Conservation (phyloP, 768 basidiomycete species). For the Butyriboletus loyo region DNA sequence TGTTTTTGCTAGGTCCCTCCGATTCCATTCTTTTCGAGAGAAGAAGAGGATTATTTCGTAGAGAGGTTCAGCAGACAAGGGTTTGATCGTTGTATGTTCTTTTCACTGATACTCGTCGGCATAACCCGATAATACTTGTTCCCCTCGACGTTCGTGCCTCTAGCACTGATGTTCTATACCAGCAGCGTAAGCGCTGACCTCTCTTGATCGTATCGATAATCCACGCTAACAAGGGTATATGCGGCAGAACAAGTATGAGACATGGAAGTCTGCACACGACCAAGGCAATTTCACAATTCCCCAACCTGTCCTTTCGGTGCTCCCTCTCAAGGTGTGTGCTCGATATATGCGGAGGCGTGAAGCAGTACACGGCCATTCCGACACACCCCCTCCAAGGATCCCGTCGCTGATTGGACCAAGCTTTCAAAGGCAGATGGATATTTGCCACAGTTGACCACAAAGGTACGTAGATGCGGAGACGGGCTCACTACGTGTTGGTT, state of each 20-base stretch:
- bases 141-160: neutral
- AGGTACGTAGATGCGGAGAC: slow-evolving; percentile 27
- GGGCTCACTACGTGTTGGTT: neutral
- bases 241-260: slow-evolving; percentile 36
- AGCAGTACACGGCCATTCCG: neutral
- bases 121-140: neutral
- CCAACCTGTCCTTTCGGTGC: slow-evolving; percentile 39
- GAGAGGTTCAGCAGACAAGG: slow-evolving; percentile 57
- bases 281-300: slow-evolving; percentile 45
- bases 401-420: slow-evolving; percentile 44
- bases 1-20: slow-evolving; percentile 54
- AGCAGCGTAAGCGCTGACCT: slow-evolving; percentile 37
- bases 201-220: neutral
- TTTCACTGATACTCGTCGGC: neutral
- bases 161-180: slow-evolving; percentile 68
- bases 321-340: slow-evolving; percentile 36
- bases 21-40: slow-evolving; percentile 54
- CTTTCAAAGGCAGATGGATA: slow-evolving; percentile 27
- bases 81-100: slow-evolving; percentile 57
- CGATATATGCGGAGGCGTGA: neutral
- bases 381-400: slow-evolving; percentile 30
- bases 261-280: slow-evolving; percentile 36
- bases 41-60: slow-evolving; percentile 71
- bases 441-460: slow-evolving; percentile 34
- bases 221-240: neutral